Evolutionary conservation across 2,329 filamentous ascomycete genomes (phyloP).

Genomic region (Lecanicillium sp.): DNA sequence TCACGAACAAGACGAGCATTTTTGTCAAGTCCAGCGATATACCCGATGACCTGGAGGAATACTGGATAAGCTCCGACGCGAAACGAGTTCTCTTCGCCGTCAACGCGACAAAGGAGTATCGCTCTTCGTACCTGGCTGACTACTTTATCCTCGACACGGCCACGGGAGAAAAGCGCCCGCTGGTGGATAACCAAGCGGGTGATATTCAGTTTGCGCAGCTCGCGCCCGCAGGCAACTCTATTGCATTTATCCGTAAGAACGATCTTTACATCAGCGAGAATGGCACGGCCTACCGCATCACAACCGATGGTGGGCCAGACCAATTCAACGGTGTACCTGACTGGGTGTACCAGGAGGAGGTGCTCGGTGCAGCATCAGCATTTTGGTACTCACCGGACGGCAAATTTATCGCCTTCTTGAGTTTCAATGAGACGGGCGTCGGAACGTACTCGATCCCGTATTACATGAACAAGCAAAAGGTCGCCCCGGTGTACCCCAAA

Average conservation of each 20-base stretch:
- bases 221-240: conserved; percentile 49
- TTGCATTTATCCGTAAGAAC: conserved; percentile 63
- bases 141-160: conserved; percentile 59
- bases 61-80: conserved; percentile 56
- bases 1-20: conserved; percentile 44
- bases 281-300: conserved; percentile 51
- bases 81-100: conserved; percentile 55
- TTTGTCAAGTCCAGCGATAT: conserved; percentile 55
- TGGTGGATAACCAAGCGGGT: conserved; percentile 53
- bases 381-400: conserved; percentile 93
- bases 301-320: conserved; percentile 53
- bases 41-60: conserved; percentile 48
- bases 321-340: conserved; percentile 60
- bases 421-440: conserved; percentile 75
- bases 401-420: conserved; percentile 78
- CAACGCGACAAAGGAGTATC: conserved; percentile 63
- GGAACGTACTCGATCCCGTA: conserved; percentile 60
- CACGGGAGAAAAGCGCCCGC: conserved; percentile 46
- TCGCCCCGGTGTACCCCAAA: conserved; percentile 55
- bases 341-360: conserved; percentile 73
- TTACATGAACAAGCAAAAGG: conserved; percentile 53
- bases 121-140: conserved; percentile 61
- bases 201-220: conserved; percentile 64
- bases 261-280: conserved; percentile 51
- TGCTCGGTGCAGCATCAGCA: conserved; percentile 64